Conservation (phyloP, 2,329 filamentous ascomycete species). For the Keithomyces neogunnii region DNA sequence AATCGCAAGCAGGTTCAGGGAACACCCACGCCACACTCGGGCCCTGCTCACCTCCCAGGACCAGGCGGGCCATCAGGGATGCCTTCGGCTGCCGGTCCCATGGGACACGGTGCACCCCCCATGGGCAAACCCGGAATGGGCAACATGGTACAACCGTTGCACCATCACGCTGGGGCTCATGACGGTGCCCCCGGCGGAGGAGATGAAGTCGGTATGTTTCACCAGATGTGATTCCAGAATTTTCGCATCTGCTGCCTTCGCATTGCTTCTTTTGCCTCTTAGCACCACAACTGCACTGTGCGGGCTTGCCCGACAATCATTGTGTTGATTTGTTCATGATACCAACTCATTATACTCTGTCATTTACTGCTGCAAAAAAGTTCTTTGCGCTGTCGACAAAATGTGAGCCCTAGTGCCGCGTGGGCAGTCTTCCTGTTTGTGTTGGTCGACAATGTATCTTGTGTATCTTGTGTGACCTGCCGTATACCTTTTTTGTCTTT, state of each 20-base stretch:
- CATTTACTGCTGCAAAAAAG: conserved; percentile 10
- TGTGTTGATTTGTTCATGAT: conserved; percentile 26
- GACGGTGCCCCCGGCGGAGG: conserved; percentile 55
- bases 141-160: conserved; percentile 57
- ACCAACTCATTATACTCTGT: conserved; percentile 18
- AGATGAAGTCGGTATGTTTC: conserved; percentile 97
- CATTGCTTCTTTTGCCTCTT: conserved; percentile 17
- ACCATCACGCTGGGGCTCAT: conserved; percentile 45
- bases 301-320: conserved; percentile 4
- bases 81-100: conserved; percentile 51
- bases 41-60: conserved; percentile 56
- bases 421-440: conserved; percentile 1
- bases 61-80: conserved; percentile 57
- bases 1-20: conserved; percentile 65
- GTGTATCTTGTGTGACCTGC: neutral
- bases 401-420: neutral
- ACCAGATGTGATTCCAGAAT: conserved; percentile 58
- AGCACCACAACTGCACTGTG: conserved; percentile 12
- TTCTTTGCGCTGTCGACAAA: conserved; percentile 10
- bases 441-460: neutral
- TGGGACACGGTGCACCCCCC: conserved; percentile 46
- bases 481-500: neutral
- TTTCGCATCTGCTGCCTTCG: conserved; percentile 32
- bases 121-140: conserved; percentile 60
- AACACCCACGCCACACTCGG: conserved; percentile 47